A percentile compares a stretch with the other conserved stretches of the same genome.
Evolutionary conservation across 352 stramenopile species (phyloP).

Genomic region (Phytopythium montanum): DNA sequence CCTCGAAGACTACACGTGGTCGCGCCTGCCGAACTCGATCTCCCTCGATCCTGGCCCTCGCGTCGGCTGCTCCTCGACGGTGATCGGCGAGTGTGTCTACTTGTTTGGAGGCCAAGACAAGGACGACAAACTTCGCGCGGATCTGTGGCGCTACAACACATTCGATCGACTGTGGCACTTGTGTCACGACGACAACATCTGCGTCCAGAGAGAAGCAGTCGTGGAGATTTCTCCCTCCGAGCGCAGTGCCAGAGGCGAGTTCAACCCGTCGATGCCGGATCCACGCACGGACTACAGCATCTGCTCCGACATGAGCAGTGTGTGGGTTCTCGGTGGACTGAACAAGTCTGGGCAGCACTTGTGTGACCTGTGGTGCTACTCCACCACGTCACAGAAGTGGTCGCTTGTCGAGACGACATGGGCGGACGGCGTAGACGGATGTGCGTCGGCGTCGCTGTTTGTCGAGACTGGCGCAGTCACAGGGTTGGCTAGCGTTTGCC

Average conservation of each 20-base stretch:
- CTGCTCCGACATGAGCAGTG: slow-evolving; percentile 66
- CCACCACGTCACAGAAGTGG: slow-evolving; percentile 65
- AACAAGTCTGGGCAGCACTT: slow-evolving; percentile 43
- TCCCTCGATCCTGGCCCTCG: slow-evolving; percentile 74
- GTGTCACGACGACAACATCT: slow-evolving; percentile 80
- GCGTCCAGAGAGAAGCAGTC: slow-evolving; percentile 17
- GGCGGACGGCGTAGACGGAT: slow-evolving; percentile 44
- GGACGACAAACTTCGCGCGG: slow-evolving; percentile 69
- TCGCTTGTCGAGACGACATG: slow-evolving; percentile 42
- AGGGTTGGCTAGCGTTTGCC: slow-evolving; percentile 31
- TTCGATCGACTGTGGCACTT: slow-evolving; percentile 87
- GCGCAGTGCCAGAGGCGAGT: slow-evolving; percentile 25
- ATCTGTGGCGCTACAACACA: slow-evolving; percentile 85
- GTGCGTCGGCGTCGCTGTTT: slow-evolving; percentile 38
- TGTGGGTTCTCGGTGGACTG: slow-evolving; percentile 77
- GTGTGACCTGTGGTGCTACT: slow-evolving; percentile 80
- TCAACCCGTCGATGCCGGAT: slow-evolving; percentile 43
- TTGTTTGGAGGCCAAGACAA: slow-evolving; percentile 81
- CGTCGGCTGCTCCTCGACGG: slow-evolving; percentile 55
- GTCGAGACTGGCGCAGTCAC: slow-evolving; percentile 40
- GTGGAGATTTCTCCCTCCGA: slow-evolving; percentile 6
- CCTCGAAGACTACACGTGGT: slow-evolving; percentile 80
- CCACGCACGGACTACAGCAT: slow-evolving; percentile 68
- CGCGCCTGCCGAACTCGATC: slow-evolving; percentile 60
- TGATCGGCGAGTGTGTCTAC: slow-evolving; percentile 83